A percentile compares a stretch with the other conserved stretches of the same genome.
Evolutionary conservation across 2,329 filamentous ascomycete genomes (phyloP).

Genomic region (Stachybotrys echinatus): DNA sequence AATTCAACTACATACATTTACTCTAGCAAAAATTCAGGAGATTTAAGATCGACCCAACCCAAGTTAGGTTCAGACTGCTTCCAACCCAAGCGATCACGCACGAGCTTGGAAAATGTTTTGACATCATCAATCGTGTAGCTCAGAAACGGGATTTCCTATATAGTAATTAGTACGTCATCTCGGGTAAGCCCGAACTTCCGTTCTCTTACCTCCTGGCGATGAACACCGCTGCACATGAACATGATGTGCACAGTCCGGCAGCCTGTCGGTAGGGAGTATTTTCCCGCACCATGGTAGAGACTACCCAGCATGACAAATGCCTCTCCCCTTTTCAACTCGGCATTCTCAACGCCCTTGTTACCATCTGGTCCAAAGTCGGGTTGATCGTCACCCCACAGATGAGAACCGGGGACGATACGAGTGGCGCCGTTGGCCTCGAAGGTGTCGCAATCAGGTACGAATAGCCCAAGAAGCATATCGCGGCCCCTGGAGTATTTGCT

Average conservation of each 20-base stretch:
- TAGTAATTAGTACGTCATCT: not conserved
- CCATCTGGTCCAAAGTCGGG: slow-evolving; percentile 26
- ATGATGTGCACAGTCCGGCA: slow-evolving; percentile 30
- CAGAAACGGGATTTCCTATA: slow-evolving; percentile 12
- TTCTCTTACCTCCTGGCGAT: slow-evolving; percentile 23
- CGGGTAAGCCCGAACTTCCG: too few species aligned
- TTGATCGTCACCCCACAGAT: slow-evolving; percentile 30
- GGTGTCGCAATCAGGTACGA: slow-evolving; percentile 29
- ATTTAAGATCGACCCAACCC: slow-evolving; percentile 33
- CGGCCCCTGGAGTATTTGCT: slow-evolving; percentile 13
- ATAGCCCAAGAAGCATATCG: slow-evolving; percentile 28
- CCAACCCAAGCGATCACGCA: slow-evolving; percentile 30
- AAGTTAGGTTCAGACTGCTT: slow-evolving; percentile 33
- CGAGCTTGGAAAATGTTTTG: slow-evolving; percentile 27
- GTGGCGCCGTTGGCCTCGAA: slow-evolving; percentile 28
- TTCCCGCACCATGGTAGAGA: slow-evolving; percentile 28
- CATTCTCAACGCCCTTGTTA: slow-evolving; percentile 16
- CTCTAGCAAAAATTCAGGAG: slow-evolving; percentile 20
- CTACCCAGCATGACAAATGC: slow-evolving; percentile 32
- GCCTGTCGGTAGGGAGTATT: slow-evolving; percentile 19
- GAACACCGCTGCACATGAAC: slow-evolving; percentile 31
- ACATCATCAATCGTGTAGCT: slow-evolving; percentile 31
- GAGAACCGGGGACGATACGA: slow-evolving; percentile 27
- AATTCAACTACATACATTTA: not conserved
- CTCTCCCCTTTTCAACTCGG: slow-evolving; percentile 26